Conservation (phyloP, 1,139 yeast genomes). For the Debaryomyces sp. region DNA sequence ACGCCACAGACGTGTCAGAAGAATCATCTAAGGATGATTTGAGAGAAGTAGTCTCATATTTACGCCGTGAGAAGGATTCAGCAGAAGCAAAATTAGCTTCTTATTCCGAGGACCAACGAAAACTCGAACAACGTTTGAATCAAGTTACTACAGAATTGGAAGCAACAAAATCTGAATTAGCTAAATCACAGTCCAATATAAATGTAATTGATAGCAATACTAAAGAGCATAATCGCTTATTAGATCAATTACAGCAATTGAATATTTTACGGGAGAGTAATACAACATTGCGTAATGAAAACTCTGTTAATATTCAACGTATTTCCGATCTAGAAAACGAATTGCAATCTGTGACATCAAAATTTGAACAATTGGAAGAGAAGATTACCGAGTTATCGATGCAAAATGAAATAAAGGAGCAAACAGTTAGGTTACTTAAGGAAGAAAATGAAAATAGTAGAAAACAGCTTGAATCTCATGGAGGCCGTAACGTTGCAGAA, state of each 20-base stretch:
- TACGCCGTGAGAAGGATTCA: conserved; percentile 79
- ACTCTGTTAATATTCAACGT: conserved; percentile 25
- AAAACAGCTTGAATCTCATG: conserved; percentile 13
- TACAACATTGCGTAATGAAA: conserved; percentile 64
- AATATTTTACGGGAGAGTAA: conserved; percentile 77
- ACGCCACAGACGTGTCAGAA: conserved; percentile 13
- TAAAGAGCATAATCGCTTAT: conserved; percentile 54
- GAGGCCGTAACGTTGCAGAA: conserved; percentile 13
- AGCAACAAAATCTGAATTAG: conserved; percentile 46
- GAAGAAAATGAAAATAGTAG: conserved; percentile 45
- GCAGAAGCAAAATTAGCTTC: conserved; percentile 61
- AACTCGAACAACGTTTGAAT: conserved; percentile 46
- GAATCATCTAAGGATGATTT: conserved; percentile 24
- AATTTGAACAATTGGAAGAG: conserved; percentile 23
- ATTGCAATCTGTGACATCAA: conserved; percentile 17
- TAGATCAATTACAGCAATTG: conserved; percentile 67
- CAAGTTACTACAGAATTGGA: conserved; percentile 46
- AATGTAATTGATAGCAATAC: conserved; percentile 42
- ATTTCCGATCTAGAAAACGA: conserved; percentile 27
- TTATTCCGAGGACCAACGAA: conserved; percentile 50
- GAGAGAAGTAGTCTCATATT: conserved; percentile 60
- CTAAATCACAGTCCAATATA: conserved; percentile 34
- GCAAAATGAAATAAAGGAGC: conserved; percentile 35
- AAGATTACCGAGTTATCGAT: conserved; percentile 25
- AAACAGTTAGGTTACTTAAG: conserved; percentile 32